phyloP scores from a whole-genome alignment of 2,329 filamentous ascomycete species.

The Cladophialophora exuberans region DNA sequence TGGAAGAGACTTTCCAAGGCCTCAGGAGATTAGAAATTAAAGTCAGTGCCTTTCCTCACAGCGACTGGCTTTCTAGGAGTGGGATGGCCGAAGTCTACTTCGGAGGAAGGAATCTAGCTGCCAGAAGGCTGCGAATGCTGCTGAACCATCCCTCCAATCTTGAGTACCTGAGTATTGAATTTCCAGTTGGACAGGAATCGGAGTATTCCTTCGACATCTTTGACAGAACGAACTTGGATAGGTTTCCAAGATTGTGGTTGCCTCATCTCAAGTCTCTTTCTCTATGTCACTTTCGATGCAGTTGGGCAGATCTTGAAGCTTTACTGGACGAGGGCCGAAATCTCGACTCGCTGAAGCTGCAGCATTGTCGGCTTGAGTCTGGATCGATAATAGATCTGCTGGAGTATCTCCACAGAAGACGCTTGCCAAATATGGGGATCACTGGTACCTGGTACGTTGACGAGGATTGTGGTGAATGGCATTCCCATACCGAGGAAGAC shows the following conservation, averaged over 20 bases:
- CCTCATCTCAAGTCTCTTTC: constrained; percentile 18
- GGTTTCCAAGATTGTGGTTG: constrained; percentile 23
- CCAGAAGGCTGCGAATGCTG: constrained; percentile 13
- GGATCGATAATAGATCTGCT: constrained; percentile 25
- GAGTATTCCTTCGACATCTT: constrained; percentile 27
- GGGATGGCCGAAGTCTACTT: constrained; percentile 13
- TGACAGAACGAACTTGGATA: constrained; percentile 26
- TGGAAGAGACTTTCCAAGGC: constrained; percentile 12
- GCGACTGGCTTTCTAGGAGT: constrained; percentile 25
- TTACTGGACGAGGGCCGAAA: constrained; percentile 18
- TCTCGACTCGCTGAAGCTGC: constrained; percentile 17
- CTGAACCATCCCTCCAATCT: constrained; percentile 20
- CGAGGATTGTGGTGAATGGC: constrained; percentile 14
- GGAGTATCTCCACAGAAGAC: constrained; percentile 11
- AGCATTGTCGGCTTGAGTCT: constrained; percentile 23
- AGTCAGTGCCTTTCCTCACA: constrained; percentile 24
- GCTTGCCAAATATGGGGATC: constrained; percentile 10
- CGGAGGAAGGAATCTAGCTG: constrained; percentile 16
- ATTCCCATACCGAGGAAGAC: constrained; percentile 7
- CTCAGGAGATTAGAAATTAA: constrained; percentile 19
- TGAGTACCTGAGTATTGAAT: constrained; percentile 21
- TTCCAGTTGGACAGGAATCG: constrained; percentile 18
- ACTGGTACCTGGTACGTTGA: constrained; percentile 26
- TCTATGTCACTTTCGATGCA: constrained; percentile 22
- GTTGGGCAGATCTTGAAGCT: constrained; percentile 17